A percentile compares a stretch with the other conserved stretches of the same genome.
These are phyloP conservation scores for Eucalyptus dawsonii DNA, from an alignment of 345 rosid species.

Conservation along the genomic window DNA sequence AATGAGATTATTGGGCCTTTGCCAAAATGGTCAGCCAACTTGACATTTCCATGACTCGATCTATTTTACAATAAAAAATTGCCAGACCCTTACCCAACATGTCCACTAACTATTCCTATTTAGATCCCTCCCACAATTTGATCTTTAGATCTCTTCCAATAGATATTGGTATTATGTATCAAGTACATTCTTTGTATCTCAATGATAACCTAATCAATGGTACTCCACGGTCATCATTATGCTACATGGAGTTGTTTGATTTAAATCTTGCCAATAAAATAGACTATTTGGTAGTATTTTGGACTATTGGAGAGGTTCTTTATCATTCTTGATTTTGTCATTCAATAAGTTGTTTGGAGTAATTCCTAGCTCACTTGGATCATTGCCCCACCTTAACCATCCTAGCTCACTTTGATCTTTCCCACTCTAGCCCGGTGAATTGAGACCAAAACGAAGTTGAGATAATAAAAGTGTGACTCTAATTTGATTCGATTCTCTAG, in stretches of 20 bases:
- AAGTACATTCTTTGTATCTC: not conserved
- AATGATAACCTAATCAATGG: not conserved
- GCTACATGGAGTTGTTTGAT: not conserved
- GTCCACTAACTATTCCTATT: not conserved
- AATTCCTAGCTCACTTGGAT: not conserved
- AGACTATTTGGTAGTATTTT: not conserved
- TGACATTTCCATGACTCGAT: rapidly evolving
- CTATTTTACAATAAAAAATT: not conserved
- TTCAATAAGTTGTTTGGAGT: not conserved
- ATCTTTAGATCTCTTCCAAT: not conserved
- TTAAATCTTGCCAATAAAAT: not conserved
- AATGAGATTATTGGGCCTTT: not conserved
- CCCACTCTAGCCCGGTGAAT: rapidly evolving
- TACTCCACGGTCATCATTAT: not conserved
- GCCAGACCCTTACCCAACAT: not conserved
- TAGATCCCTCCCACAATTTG: not conserved
- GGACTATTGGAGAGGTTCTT: not conserved
- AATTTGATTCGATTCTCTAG: no score
- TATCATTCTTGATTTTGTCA: not conserved
- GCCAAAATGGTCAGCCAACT: not conserved
- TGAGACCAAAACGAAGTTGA: rapidly evolving
- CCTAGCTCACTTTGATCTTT: not conserved
- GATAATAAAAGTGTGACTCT: no score
- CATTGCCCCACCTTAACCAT: rapidly evolving
- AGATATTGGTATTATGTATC: not conserved